Percentiles rank a stretch among this genome's conserved stretches.
phyloP scores from a whole-genome alignment of 768 basidiomycete species.

The Mycena pura region DNA sequence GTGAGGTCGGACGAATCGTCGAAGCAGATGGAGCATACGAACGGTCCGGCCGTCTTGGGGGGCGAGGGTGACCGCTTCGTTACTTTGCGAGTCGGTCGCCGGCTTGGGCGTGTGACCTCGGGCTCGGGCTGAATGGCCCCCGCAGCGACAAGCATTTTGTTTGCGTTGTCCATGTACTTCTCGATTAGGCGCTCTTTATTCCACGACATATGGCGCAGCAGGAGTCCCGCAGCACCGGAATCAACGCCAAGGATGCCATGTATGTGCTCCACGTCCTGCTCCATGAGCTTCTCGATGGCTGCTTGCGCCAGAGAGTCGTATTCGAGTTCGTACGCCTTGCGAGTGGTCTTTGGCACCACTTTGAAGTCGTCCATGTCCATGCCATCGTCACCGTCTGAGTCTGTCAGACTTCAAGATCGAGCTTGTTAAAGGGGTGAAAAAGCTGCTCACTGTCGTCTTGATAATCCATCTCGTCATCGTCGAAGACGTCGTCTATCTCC shows the following conservation, averaged over 20 bases:
- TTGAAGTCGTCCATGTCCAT: slow-evolving; percentile 80
- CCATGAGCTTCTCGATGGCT: slow-evolving; percentile 81
- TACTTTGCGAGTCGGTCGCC: slow-evolving; percentile 33
- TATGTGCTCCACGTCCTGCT: slow-evolving; percentile 83
- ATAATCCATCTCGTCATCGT: slow-evolving; percentile 22
- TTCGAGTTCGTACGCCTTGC: slow-evolving; percentile 86
- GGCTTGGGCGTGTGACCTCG: slow-evolving; percentile 41
- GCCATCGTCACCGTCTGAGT: slow-evolving; percentile 55
- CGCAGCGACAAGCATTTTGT: slow-evolving; percentile 72
- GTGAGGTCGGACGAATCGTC: slow-evolving; percentile 68
- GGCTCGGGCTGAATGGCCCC: slow-evolving; percentile 64
- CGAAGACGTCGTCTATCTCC: slow-evolving; percentile 27
- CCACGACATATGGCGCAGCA: slow-evolving; percentile 88
- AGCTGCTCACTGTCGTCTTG: slow-evolving; percentile 21
- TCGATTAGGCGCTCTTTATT: slow-evolving; percentile 97
- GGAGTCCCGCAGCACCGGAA: slow-evolving; percentile 77
- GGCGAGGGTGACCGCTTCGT: no score
- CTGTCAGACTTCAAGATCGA: background rate
- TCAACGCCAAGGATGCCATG: slow-evolving; percentile 88
- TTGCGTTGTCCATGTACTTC: slow-evolving; percentile 94
- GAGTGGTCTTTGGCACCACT: slow-evolving; percentile 58
- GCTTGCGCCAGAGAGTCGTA: slow-evolving; percentile 75
- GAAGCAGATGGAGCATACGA: slow-evolving; percentile 95
- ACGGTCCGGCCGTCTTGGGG: slow-evolving; percentile 51
- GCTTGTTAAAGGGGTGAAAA: slow-evolving; percentile 39